Evolutionary conservation across 495 filamentous ascomycete species (phyloP).

Genomic region (Aspergillus diversus): DNA sequence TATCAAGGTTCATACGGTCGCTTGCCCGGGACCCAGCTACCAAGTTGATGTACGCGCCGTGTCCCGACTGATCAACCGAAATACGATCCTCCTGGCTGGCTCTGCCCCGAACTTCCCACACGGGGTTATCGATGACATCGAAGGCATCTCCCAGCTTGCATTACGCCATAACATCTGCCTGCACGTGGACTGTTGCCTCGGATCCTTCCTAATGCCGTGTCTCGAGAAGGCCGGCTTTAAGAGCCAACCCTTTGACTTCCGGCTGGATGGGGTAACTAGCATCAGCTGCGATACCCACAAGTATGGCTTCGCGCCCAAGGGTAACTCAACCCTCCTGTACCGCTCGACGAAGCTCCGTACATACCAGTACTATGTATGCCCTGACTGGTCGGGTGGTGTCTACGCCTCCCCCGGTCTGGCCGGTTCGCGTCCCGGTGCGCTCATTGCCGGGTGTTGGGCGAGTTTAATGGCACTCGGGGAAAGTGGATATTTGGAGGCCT

Average conservation of each 20-base stretch:
- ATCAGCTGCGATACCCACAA: slow-evolving; percentile 98
- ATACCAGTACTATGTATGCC: slow-evolving; percentile 94
- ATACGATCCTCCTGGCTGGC: slow-evolving; percentile 91
- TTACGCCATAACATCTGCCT: slow-evolving; percentile 75
- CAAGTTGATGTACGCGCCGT: slow-evolving; percentile 78
- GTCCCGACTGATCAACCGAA: slow-evolving; percentile 84
- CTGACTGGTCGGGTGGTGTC: slow-evolving; percentile 93
- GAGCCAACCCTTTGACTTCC: slow-evolving; percentile 79
- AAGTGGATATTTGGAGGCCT: slow-evolving; percentile 81
- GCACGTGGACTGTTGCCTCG: slow-evolving; percentile 98
- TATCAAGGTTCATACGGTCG: slow-evolving; percentile 88
- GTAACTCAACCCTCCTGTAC: slow-evolving; percentile 91
- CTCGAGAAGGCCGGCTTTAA: slow-evolving; percentile 84
- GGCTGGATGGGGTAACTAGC: slow-evolving; percentile 85
- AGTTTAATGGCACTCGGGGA: slow-evolving; percentile 85
- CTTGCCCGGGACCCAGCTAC: slow-evolving; percentile 81
- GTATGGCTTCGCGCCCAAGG: slow-evolving; percentile 97
- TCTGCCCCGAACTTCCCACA: slow-evolving; percentile 97
- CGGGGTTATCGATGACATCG: slow-evolving; percentile 94
- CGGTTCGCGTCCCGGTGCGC: slow-evolving; percentile 85
- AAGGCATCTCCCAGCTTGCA: slow-evolving; percentile 80
- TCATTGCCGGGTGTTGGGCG: slow-evolving; percentile 94
- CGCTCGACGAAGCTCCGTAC: slow-evolving; percentile 72
- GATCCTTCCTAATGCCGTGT: slow-evolving; percentile 90
- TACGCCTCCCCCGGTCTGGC: slow-evolving; percentile 90